Evolutionary conservation across 2,329 filamentous ascomycete genomes (phyloP), one percentile per base, ranked within the genome.

Genomic region (Clarireedia paspali): DNA sequence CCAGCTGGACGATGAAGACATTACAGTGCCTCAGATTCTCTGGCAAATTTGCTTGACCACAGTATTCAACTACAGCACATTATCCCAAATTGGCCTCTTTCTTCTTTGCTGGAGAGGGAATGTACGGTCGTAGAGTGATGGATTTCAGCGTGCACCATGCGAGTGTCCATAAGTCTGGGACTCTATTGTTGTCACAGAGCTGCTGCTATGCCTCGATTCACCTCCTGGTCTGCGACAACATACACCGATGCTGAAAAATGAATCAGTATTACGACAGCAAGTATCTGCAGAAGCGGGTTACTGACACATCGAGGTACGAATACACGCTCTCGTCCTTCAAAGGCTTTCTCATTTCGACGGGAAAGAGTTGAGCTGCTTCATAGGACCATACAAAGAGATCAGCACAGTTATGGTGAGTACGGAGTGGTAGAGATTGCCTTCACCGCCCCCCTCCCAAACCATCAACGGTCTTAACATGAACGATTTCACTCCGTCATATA

Each of bases 201-300:
- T 23, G 20, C 14, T 67, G 20, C 1, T 6, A 4, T 20, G 6
- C 9, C 12, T 6, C 36, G 15, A 12, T 23, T 36, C 17, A 63
- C 60, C 57, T 66, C 61, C 59, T 62, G 67, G 57, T 55, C 57
- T 62, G 5, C 57, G 53, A 17, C 57, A 57, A 47, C 58, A 51
- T 5, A 61, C 55, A 27, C 61, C 57, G 4, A 58, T 61, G 42
- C 62, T 57, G 17, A 52, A 50, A 6, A 59, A 38, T 51, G n/a
- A 60, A 42, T 46, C 59, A 30, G 7, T 44, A 44, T 23, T 44
- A 5, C n/a, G 10, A 14, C 7, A 23, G 23, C 4, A 2, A 6
- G n/a, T 12, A 3, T 17, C 6, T 36, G 5, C 10, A 42, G 3
- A n/a, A 42, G 24, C n/a, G 10, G 27, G 12, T 10, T 27, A 17